Conservation (phyloP, 345 rosid species). For the Sisymbrium irio region DNA sequence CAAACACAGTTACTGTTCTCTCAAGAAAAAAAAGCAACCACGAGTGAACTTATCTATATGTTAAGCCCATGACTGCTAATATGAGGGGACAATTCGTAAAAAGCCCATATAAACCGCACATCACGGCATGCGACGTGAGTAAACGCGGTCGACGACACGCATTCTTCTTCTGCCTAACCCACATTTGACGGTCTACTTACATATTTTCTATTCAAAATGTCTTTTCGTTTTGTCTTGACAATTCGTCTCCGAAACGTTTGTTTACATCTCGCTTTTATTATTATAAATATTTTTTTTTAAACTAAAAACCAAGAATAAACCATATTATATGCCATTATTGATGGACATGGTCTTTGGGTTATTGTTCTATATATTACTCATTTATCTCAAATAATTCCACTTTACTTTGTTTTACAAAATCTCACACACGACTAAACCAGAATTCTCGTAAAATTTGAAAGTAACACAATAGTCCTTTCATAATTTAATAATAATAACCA, state of each 20-base stretch:
- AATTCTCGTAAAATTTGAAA: too few relatives aligned
- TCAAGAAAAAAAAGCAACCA: too few relatives aligned
- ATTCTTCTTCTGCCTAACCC: not conserved
- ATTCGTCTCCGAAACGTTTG: not conserved
- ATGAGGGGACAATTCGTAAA: not conserved
- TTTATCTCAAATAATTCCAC: too few relatives aligned
- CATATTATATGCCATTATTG: not conserved
- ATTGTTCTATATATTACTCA: too few relatives aligned
- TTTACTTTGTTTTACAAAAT: too few relatives aligned
- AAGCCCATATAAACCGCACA: not conserved
- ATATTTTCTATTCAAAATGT: not conserved
- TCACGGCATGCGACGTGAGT: constrained; percentile 22
- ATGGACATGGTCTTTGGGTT: not conserved
- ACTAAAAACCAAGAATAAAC: too few relatives aligned
- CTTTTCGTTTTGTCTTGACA: too few relatives aligned
- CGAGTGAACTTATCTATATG: not conserved
- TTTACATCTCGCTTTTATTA: too few relatives aligned
- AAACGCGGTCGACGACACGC: not conserved
- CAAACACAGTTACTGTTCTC: too few relatives aligned
- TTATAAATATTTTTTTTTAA: too few relatives aligned
- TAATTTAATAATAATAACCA: not conserved
- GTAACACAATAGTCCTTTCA: not conserved
- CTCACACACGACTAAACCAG: too few relatives aligned
- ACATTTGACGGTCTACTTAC: not conserved
- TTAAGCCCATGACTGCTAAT: not conserved